Conservation (phyloP, 495 filamentous ascomycete genomes). For the Annulohypoxylon maeteangense region DNA sequence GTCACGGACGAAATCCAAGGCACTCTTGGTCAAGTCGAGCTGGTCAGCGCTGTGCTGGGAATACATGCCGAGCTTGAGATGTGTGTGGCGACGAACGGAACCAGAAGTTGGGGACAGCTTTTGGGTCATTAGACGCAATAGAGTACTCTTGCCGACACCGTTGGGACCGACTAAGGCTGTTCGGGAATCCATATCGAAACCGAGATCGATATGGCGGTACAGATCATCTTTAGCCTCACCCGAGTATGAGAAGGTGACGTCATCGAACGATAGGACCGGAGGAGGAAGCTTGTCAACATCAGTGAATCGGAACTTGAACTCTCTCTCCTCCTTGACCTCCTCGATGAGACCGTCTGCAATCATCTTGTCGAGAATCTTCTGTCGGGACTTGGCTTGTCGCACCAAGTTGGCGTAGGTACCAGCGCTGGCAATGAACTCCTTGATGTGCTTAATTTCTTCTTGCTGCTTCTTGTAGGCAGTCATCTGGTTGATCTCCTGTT, state of each 20-base stretch:
- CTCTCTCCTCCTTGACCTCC: slow-evolving; percentile 82
- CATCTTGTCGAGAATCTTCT: slow-evolving; percentile 99
- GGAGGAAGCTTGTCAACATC: slow-evolving; percentile 98
- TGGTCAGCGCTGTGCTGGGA: slow-evolving; percentile 98
- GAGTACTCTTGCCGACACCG: slow-evolving; percentile 99
- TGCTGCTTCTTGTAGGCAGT: slow-evolving; percentile 99
- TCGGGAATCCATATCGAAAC: slow-evolving; percentile 99
- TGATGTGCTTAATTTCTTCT: slow-evolving; percentile 99
- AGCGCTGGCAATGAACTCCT: slow-evolving; percentile 99
- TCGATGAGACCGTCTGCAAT: slow-evolving; percentile 99
- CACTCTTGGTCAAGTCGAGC: slow-evolving; percentile 96
- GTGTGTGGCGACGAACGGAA: slow-evolving; percentile 88
- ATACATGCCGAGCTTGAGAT: slow-evolving; percentile 98
- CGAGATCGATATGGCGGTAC: slow-evolving; percentile 95
- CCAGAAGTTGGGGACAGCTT: slow-evolving; percentile 88
- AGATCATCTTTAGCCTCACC: slow-evolving; percentile 89
- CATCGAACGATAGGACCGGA: slow-evolving; percentile 94
- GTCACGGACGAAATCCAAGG: slow-evolving; percentile 96
- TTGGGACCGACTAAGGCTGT: slow-evolving; percentile 98
- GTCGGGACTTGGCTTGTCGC: slow-evolving; percentile 96
- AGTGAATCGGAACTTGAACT: slow-evolving; percentile 98
- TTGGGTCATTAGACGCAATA: slow-evolving; percentile 96
- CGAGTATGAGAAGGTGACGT: slow-evolving; percentile 98
- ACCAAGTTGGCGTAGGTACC: slow-evolving; percentile 99
- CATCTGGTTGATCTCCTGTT: slow-evolving; percentile 97